These are phyloP conservation scores for Candida corydali DNA, from an alignment of 805 yeast genomes.

Conservation along the genomic window DNA sequence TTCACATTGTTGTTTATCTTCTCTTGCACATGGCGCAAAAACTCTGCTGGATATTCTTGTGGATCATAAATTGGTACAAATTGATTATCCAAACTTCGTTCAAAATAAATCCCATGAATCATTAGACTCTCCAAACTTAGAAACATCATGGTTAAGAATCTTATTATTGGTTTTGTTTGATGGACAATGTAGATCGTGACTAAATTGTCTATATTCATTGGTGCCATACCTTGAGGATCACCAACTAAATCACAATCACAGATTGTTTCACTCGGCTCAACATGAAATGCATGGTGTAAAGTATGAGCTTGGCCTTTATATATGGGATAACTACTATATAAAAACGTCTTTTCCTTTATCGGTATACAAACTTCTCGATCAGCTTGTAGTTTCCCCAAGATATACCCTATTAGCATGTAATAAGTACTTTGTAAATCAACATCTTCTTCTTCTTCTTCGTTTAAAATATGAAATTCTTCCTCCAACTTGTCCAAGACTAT, in stretches of 20 bases:
- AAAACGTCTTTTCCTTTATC: conserved; percentile 21
- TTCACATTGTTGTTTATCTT: conserved; percentile 8
- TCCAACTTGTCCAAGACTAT: conserved; percentile 20
- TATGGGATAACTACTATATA: conserved; percentile 25
- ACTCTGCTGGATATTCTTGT: conserved; percentile 21
- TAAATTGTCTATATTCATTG: conserved; percentile 26
- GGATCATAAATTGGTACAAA: conserved; percentile 26
- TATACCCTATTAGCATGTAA: conserved; percentile 28
- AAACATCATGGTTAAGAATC: conserved; percentile 21
- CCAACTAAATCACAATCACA: conserved; percentile 20
- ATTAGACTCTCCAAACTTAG: conserved; percentile 23
- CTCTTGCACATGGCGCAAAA: conserved; percentile 10
- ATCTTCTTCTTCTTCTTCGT: conserved; percentile 14
- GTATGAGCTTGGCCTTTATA: conserved; percentile 33
- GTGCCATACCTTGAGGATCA: conserved; percentile 21
- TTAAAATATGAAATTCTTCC: conserved; percentile 13
- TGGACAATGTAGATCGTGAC: conserved; percentile 32
- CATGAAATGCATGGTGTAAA: conserved; percentile 28
- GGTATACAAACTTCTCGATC: conserved; percentile 36
- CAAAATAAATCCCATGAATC: conserved; percentile 34
- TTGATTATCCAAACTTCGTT: conserved; percentile 9
- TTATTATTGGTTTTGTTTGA: conserved; percentile 28
- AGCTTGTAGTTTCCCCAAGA: conserved; percentile 30
- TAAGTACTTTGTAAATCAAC: conserved; percentile 23
- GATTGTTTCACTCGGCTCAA: not conserved